Base-by-base conservation (phyloP, 164 flowering plant genomes). In the Vitis rupestris region DNA sequence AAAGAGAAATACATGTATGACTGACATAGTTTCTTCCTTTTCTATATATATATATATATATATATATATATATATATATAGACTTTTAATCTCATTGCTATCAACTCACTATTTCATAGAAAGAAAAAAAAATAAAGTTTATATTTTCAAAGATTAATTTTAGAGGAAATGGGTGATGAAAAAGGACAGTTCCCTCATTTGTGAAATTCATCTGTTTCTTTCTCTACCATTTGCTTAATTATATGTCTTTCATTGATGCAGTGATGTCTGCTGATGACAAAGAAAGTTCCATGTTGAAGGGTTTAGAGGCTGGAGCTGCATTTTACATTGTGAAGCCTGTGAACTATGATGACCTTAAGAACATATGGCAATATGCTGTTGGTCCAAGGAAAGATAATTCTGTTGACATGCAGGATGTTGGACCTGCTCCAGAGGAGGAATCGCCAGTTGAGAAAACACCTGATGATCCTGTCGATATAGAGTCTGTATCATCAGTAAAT, bases 261-360 rank as follows among this genome's bases (percentile, higher is more conserved):
- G 90, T 87, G 69, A 83, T 87, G 83, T 87, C 90, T 2, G 82
- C 77, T 9, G 86, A 87, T 69, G 79, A 79, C 17, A 44, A 61
- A 15, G 75, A 80, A 53, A 64, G 59, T 59, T 58, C 63, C 11
- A 76, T 78, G 44, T 0, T 71, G 15, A 48, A 76, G 61, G 82
- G 83, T 16, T 11, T 84, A 19, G 69, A 79, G n/a, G 5, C 65
- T 31, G 90, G 88, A 14, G 88, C 84, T 17, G 71, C 63, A 11
- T 78, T 64, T 70, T 82, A 63, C 59, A 64, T 87, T 29, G 54
- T 69, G 16, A 87, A 87, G 66, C 90, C 90, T 7, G 54, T 85
- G 1, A 71, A 53, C 9, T 55, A 56, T 4, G 69, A 77, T 44
- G 79, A 78, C 31, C 68, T 85, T 4, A 72, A 70, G 23, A 70